Evolutionary conservation across 2,329 filamentous ascomycete species (phyloP).

Genomic region (Penicillium brasilianum): DNA sequence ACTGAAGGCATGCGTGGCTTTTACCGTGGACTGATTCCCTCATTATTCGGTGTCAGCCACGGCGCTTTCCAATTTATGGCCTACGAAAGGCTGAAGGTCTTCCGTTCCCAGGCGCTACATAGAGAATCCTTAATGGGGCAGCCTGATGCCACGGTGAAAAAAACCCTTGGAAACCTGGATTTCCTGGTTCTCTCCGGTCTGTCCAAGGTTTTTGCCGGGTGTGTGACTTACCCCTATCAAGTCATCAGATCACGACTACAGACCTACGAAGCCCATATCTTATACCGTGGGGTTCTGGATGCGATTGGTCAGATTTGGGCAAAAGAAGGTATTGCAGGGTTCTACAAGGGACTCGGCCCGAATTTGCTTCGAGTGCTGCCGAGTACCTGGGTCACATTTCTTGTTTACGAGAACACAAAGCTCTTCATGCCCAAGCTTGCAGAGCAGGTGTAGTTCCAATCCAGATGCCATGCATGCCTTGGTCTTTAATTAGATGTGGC

Average conservation of each 20-base stretch:
- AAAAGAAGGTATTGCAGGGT: slow-evolving; percentile 79
- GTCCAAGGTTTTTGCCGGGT: slow-evolving; percentile 88
- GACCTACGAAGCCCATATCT: slow-evolving; percentile 78
- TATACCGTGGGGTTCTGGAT: slow-evolving; percentile 74
- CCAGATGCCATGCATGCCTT: too few species aligned
- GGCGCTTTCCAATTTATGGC: slow-evolving; percentile 95
- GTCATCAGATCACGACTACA: slow-evolving; percentile 87
- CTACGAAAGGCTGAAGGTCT: slow-evolving; percentile 77
- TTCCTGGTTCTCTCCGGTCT: slow-evolving; percentile 79
- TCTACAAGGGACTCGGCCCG: slow-evolving; percentile 89
- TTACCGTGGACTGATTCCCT: slow-evolving; percentile 83
- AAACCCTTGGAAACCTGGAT: slow-evolving; percentile 69
- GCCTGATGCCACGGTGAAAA: slow-evolving; percentile 27
- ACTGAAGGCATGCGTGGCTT: slow-evolving; percentile 79
- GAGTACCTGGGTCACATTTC: slow-evolving; percentile 93
- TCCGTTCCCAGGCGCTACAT: slow-evolving; percentile 54
- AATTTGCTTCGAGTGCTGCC: slow-evolving; percentile 91
- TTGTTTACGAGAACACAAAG: slow-evolving; percentile 95
- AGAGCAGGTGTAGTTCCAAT: background rate
- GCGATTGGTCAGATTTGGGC: slow-evolving; percentile 75
- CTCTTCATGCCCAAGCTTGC: slow-evolving; percentile 59
- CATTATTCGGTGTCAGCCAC: slow-evolving; percentile 84
- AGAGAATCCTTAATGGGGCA: slow-evolving; percentile 34
- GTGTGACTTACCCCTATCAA: slow-evolving; percentile 92
- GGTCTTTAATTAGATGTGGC: too few species aligned